A percentile compares a stretch with the other conserved stretches of the same genome.
phyloP scores from a whole-genome alignment of 768 basidiomycete genomes.

The Phlebiopsis flavidoalba region DNA sequence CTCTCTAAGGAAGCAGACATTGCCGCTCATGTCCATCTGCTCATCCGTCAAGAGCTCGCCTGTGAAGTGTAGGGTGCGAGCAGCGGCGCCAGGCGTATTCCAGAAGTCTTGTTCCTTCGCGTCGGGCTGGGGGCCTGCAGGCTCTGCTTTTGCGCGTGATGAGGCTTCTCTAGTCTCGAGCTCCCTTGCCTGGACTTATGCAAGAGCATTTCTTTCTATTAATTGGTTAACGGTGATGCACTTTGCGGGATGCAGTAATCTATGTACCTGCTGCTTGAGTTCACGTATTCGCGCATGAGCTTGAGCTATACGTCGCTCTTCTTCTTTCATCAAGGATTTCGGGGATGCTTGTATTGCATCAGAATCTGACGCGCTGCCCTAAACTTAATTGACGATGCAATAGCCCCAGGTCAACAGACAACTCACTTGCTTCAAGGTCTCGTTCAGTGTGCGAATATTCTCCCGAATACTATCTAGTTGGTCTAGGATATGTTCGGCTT shows the following conservation, averaged over 20 bases:
- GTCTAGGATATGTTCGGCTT: conserved; percentile 32
- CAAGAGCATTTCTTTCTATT: conserved; percentile 26
- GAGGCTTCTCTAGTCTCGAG: not conserved
- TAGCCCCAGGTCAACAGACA: not conserved
- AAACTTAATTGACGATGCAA: conserved; percentile 16
- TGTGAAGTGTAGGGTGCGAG: conserved; percentile 57
- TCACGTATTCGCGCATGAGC: conserved; percentile 38
- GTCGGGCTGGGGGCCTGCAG: conserved; percentile 20
- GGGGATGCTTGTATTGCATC: conserved; percentile 22
- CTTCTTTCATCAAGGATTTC: conserved; percentile 28
- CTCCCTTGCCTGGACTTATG: conserved; percentile 13
- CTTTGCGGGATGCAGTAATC: not conserved
- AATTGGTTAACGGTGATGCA: not conserved
- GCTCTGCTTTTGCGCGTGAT: conserved; percentile 16
- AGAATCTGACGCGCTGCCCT: conserved; percentile 20
- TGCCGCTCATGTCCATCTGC: conserved; percentile 48
- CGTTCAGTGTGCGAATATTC: conserved; percentile 31
- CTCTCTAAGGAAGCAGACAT: conserved; percentile 36
- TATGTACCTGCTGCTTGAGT: conserved; percentile 31
- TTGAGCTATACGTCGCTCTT: conserved; percentile 38
- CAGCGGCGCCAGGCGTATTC: conserved; percentile 51
- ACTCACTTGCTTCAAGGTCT: conserved; percentile 37
- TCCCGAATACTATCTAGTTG: conserved; percentile 32
- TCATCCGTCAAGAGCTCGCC: conserved; percentile 62
- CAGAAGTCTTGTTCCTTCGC: conserved; percentile 56